A percentile compares a stretch with the other conserved stretches of the same genome.
Evolutionary conservation across 2,329 filamentous ascomycete genomes (phyloP).

Genomic region (Graphiopsis chlorocephala): DNA sequence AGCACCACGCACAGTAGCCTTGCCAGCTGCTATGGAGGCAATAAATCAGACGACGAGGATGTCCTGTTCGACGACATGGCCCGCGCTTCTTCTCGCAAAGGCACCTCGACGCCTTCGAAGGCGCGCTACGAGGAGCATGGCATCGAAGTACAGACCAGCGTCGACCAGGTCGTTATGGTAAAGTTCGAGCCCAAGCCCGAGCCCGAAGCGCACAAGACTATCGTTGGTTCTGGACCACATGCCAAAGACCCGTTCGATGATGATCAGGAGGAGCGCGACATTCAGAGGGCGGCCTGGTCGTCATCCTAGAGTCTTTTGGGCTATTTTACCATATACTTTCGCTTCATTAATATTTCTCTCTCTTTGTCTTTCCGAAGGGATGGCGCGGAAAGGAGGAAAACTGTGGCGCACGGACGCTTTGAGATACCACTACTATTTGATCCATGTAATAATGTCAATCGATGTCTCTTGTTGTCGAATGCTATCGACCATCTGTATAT

Average conservation of each 20-base stretch:
- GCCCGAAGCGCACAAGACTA: slow-evolving; percentile 6
- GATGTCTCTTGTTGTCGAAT: not conserved
- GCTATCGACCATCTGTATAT: not conserved
- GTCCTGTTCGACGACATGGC: slow-evolving; percentile 4
- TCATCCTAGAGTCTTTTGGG: not conserved
- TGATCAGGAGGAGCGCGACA: slow-evolving; percentile 9
- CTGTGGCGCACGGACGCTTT: not conserved
- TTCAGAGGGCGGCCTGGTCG: slow-evolving; percentile 13
- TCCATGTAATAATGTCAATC: not conserved
- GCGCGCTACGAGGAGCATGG: not conserved
- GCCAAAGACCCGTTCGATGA: not conserved
- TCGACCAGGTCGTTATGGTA: slow-evolving; percentile 2
- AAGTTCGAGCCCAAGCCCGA: not conserved
- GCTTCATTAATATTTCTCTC: not conserved
- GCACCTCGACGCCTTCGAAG: not conserved
- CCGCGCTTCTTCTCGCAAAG: not conserved
- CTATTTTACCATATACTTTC: not conserved
- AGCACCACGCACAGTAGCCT: slow-evolving; percentile 4
- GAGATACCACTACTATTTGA: not conserved
- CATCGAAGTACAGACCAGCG: slow-evolving; percentile 6
- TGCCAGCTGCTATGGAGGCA: slow-evolving; percentile 4
- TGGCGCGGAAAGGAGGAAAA: not conserved
- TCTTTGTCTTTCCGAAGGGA: not conserved
- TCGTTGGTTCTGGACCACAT: not conserved
- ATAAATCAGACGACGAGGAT: slow-evolving; percentile 1